Base-by-base conservation (phyloP, 352 stramenopile genomes). In the Phytophthora crassamura region DNA sequence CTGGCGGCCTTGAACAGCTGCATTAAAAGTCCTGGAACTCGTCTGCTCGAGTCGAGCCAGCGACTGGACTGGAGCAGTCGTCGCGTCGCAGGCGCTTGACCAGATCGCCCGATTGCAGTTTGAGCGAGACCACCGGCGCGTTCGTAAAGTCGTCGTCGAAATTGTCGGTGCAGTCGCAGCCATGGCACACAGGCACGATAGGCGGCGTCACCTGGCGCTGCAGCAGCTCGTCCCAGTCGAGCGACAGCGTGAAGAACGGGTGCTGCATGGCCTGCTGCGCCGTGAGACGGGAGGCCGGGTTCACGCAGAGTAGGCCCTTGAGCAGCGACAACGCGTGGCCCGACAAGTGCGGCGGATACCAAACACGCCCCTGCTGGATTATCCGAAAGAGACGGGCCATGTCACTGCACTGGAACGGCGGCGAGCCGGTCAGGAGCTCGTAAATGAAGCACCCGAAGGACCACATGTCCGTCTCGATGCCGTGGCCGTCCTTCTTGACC, bases 111-210 rank as follows among this genome's bases (percentile, higher is more conserved):
- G 66, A 55, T 74, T 61, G 59, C 54, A 75, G 55, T 32, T 69
- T 67, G 8, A 91, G 71, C 18, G 74, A 82, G 35, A 75, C 39
- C 45, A 93, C 82, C 0, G 76, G 80, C 40, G 84, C 79, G 34
- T 54, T 83, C 35, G 86, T 95, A 61, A 93, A 95, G 53, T 86
- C 86, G 65, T 93, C 84, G 80, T 95, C 86, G 67, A 95, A 95
- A 69, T 95, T 93, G 33, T 84, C 69, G 8, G 83, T 93, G 67
- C 77, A 90, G n/a, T 91, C 85, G 65, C 61, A 48, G 38, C 80
- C 78, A 33, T 51, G 46, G 43, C 78, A 87, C n/a, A 75, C 50
- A 3, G 84, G 86, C 7, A 87, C 69, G 34, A 95, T 89, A 33
- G 86, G 86, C 22, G 86, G 86, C 28, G 56, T 40, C 32, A 91